These are phyloP conservation scores for Mortierella hygrophila DNA, from an alignment of 192 early-diverging fungal genomes.

Conservation along the genomic window DNA sequence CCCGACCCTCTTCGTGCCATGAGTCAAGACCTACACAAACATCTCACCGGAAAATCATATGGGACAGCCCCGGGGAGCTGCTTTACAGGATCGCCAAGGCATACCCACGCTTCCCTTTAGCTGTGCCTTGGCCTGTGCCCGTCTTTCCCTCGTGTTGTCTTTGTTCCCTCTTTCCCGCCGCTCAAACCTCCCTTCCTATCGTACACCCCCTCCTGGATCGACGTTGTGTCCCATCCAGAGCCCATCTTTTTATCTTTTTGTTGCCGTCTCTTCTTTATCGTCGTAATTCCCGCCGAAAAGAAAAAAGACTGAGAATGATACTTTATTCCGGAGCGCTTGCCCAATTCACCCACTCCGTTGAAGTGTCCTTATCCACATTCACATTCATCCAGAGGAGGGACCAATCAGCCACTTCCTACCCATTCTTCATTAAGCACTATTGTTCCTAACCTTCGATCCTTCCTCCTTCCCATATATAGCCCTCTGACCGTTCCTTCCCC, in stretches of 20 bases:
- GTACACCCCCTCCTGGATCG: neutral
- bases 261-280: neutral
- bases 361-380: neutral
- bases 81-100: neutral
- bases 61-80: no score
- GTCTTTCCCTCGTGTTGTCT: no score
- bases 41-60: neutral
- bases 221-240: slow-evolving; percentile 1
- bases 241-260: neutral
- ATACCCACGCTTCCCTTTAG: neutral
- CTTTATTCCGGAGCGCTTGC: neutral
- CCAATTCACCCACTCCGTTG: neutral
- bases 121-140: neutral
- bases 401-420: neutral
- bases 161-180: neutral
- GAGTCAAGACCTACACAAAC: neutral
- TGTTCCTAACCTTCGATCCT: slow-evolving; percentile 6
- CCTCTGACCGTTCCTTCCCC: neutral
- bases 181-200: neutral
- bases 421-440: slow-evolving; percentile 1
- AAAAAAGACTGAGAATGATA: neutral
- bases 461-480: slow-evolving; percentile 1
- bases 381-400: neutral
- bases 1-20: neutral
- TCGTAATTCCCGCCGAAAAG: neutral